phyloP scores from a whole-genome alignment of 495 filamentous ascomycete species.

The Oidiodendron maius region DNA sequence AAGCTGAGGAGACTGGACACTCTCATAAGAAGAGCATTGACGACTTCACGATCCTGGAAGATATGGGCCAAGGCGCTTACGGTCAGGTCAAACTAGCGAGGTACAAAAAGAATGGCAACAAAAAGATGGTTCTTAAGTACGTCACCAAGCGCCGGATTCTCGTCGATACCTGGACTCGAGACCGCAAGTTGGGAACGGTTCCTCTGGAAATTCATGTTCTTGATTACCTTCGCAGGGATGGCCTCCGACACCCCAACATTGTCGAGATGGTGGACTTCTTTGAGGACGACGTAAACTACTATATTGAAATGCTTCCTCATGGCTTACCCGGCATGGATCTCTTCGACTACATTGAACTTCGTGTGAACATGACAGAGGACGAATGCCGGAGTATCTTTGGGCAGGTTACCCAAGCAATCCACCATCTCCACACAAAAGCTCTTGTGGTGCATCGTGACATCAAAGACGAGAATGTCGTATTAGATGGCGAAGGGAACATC shows the following conservation, averaged over 20 bases:
- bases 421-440: constrained; percentile 87
- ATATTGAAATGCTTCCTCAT: constrained; percentile 97
- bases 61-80: constrained; percentile 98
- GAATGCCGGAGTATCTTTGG: constrained; percentile 94
- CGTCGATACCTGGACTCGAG: constrained; percentile 97
- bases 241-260: constrained; percentile 87
- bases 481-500: constrained; percentile 92
- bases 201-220: constrained; percentile 96
- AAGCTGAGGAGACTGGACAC: constrained; percentile 14
- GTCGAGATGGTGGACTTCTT: constrained; percentile 99
- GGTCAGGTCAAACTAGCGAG: constrained; percentile 96
- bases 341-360: constrained; percentile 97
- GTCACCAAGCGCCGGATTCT: constrained; percentile 96
- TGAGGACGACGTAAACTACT: constrained; percentile 96
- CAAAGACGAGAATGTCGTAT: constrained; percentile 96
- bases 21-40: constrained; percentile 70
- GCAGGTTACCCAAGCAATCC: constrained; percentile 83
- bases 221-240: constrained; percentile 85
- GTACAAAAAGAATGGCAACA: constrained; percentile 65
- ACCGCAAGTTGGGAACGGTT: constrained; percentile 91
- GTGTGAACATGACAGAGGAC: constrained; percentile 90
- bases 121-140: constrained; percentile 93
- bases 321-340: constrained; percentile 97
- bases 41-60: constrained; percentile 90
- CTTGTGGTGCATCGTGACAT: constrained; percentile 95